Base-by-base conservation (phyloP, 805 yeast species). In the Metschnikowia rubicola region DNA sequence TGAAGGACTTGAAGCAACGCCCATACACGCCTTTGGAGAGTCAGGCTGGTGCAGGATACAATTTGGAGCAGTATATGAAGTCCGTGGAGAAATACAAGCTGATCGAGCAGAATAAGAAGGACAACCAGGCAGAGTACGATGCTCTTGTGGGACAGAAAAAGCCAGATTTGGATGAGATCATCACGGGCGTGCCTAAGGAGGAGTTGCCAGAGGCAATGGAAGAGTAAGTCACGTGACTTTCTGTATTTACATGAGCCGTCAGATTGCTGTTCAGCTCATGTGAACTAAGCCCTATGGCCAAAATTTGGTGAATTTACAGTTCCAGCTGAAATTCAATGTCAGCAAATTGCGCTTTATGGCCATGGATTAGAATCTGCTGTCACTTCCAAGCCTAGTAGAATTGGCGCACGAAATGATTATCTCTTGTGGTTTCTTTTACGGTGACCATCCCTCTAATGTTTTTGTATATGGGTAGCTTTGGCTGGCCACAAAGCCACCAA, bases 1-100 rank as follows among this genome's bases (percentile, higher is more conserved):
- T 87, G 26, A 87, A 83, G 64, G 86, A 81, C 35, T 72, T 94
- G 57, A 80, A 78, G 47, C 81, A 75, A 41, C 85, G 84, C 44
- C 97, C 97, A 8, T 92, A 92, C 63, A 83, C 97, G 4, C 84
- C 81, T 46, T 80, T 86, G 51, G 98, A 92, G 61, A 84, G 96
- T 35, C 90, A 89, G 59, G 96, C 97, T 30, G 97, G 96, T 2
- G 79, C 86, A 0, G 98, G 98, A 3, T 71, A 77, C 13, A 84
- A 88, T 62, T 71, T 92, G 59, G 75, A 75, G 42, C 84, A 79
- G 63, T 91, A 81, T 63, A 62, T 84, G 58, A 71, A 75, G 44
- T 74, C 80, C 43, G 91, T 85, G 17, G 84, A 84, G 51, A 70
- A 77, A 51, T 80, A 83, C 58, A 80, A 80, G 71, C 68, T 59